phyloP scores from a whole-genome alignment of 2,329 filamentous ascomycete species.

The Cladophialophora bantiana region DNA sequence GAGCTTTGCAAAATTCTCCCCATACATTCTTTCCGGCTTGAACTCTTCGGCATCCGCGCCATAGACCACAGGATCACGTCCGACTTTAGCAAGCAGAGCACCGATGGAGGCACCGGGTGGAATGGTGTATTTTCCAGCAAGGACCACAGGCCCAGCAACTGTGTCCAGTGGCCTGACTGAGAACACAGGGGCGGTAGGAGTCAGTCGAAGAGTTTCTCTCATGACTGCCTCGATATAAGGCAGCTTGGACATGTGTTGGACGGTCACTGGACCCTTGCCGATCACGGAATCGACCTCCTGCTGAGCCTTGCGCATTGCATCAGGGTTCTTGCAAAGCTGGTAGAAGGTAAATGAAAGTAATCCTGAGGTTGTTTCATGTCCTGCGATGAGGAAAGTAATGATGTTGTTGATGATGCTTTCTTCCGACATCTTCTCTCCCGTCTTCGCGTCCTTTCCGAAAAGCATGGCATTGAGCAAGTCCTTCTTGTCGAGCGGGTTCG shows the following conservation, averaged over 20 bases:
- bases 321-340: conserved; percentile 69
- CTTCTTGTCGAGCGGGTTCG: conserved; percentile 60
- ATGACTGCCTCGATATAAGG: conserved; percentile 72
- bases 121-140: conserved; percentile 66
- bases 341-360: conserved; percentile 71
- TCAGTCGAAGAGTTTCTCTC: conserved; percentile 70
- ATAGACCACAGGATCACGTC: conserved; percentile 69
- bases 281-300: conserved; percentile 72
- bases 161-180: conserved; percentile 55
- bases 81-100: conserved; percentile 61
- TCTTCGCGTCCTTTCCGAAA: conserved; percentile 66
- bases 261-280: conserved; percentile 58
- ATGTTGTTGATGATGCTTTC: conserved; percentile 72
- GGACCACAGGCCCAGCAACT: conserved; percentile 28
- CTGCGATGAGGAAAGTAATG: conserved; percentile 65
- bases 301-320: conserved; percentile 66
- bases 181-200: conserved; percentile 67
- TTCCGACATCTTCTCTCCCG: conserved; percentile 64
- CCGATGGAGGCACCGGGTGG: conserved; percentile 59
- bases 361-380: conserved; percentile 75
- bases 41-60: conserved; percentile 71
- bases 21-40: conserved; percentile 74
- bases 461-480: conserved; percentile 69
- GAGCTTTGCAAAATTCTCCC: conserved; percentile 70
- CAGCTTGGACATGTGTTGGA: conserved; percentile 68